Evolutionary conservation across 306 rosid genomes (phyloP).

Genomic region (Pueraria montana): DNA sequence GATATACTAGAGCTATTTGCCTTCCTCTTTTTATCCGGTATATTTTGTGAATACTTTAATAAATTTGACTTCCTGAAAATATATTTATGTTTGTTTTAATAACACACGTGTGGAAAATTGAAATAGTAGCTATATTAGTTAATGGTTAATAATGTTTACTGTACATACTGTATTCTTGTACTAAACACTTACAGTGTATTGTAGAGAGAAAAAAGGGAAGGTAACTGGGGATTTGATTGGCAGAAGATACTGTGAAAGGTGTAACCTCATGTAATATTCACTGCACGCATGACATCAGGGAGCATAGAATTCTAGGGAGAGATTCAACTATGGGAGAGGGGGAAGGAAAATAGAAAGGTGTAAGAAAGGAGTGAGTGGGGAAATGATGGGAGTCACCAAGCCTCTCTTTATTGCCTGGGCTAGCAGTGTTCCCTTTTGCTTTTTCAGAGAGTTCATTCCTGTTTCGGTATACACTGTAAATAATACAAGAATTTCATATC

Average conservation of each 20-base stretch:
- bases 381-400: conserved; percentile 2
- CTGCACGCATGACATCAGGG: conserved; percentile 1
- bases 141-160: not conserved
- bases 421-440: not conserved
- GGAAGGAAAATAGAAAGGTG: not conserved
- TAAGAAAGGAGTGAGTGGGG: not conserved
- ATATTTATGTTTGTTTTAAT: too few species aligned
- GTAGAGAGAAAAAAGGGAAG: not conserved
- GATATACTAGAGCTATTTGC: not conserved
- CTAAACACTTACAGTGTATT: not conserved
- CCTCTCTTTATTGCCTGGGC: not conserved
- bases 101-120: not conserved
- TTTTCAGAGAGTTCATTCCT: not conserved
- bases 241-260: not conserved
- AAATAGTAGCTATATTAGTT: not conserved
- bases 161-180: not conserved
- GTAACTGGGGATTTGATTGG: not conserved
- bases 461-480: too few species aligned
- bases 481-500: too few species aligned
- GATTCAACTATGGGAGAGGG: not conserved
- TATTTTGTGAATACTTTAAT: too few species aligned
- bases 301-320: not conserved
- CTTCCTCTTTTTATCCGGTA: too few species aligned
- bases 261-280: not conserved
- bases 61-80: too few species aligned